Evolutionary conservation across 768 basidiomycete genomes (phyloP).

Genomic region (Gymnopilus junonius): DNA sequence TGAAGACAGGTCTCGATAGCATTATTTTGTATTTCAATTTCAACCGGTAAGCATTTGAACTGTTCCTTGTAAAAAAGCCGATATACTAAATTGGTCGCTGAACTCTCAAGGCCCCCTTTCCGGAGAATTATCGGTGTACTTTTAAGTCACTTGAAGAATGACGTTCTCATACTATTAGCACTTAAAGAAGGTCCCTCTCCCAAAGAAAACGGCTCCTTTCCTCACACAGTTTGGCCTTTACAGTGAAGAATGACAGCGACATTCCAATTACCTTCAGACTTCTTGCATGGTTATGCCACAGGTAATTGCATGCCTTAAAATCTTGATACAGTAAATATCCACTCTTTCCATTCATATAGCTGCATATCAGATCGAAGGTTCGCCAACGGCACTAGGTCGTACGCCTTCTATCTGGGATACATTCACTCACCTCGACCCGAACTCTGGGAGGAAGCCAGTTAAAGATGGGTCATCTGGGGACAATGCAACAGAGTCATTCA

Average conservation of each 20-base stretch:
- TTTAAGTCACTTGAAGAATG: neutral
- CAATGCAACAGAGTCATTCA: constrained; percentile 70
- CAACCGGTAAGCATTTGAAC: neutral
- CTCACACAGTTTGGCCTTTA: neutral
- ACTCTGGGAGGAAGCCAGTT: constrained; percentile 50
- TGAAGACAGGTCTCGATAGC: neutral
- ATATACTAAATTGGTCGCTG: neutral
- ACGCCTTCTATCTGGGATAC: constrained; percentile 77
- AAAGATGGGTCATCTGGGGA: constrained; percentile 67
- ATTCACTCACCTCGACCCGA: constrained; percentile 51
- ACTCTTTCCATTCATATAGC: constrained; percentile 38
- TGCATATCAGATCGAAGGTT: constrained; percentile 77
- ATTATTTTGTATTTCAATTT: neutral
- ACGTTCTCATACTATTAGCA: neutral
- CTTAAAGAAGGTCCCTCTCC: neutral
- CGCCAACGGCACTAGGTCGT: constrained; percentile 55
- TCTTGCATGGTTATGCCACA: neutral
- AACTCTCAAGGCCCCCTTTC: neutral
- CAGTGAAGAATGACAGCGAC: neutral
- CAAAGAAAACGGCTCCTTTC: neutral
- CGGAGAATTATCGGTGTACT: neutral
- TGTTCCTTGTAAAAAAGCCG: neutral
- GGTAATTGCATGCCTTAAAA: neutral
- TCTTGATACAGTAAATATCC: no score
- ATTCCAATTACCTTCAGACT: neutral